Evolutionary conservation across 768 basidiomycete genomes (phyloP).

Genomic region (Macrolepiota dolichaula): DNA sequence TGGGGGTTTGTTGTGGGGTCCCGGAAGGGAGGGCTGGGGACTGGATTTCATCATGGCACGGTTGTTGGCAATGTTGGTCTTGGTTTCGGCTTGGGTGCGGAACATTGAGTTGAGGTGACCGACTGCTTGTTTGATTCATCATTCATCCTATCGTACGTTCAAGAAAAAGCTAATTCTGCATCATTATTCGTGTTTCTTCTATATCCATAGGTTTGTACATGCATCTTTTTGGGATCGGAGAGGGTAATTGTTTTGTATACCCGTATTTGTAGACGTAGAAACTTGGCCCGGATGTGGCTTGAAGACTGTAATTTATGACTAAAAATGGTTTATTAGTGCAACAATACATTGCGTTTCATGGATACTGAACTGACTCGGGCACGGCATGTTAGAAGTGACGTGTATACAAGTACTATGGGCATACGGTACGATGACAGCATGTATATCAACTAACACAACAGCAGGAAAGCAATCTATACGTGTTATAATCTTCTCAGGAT

Average conservation of each 20-base stretch:
- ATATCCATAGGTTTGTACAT: neutral
- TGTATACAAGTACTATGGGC: neutral
- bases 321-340: neutral
- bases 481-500: neutral
- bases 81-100: neutral
- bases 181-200: neutral
- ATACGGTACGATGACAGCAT: too few species aligned
- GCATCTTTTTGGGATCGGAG: neutral
- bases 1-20: constrained; percentile 41
- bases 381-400: neutral
- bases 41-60: neutral
- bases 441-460: neutral
- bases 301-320: neutral
- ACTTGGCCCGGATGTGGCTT: neutral
- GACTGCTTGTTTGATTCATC: neutral
- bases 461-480: neutral
- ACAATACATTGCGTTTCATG: neutral
- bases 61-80: neutral
- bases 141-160: neutral
- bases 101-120: neutral
- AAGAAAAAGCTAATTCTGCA: neutral
- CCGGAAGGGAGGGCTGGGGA: constrained; percentile 4
- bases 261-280: neutral
- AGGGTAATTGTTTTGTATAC: neutral
- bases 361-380: neutral